A percentile compares a stretch with the other conserved stretches of the same genome.
Conservation (phyloP, 345 rosid genomes). For the Linum tenue region DNA sequence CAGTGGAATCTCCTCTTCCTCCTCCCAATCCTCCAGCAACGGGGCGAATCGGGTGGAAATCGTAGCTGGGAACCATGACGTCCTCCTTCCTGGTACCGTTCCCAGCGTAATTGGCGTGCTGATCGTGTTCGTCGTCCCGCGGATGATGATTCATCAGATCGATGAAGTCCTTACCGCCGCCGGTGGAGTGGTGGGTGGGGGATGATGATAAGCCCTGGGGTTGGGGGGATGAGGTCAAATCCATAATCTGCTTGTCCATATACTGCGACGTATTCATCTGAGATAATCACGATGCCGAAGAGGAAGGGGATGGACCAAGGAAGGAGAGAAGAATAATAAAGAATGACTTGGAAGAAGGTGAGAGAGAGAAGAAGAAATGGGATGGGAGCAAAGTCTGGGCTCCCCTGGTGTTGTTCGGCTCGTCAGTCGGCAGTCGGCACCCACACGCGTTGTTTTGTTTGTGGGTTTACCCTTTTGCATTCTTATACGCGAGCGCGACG, state of each 20-base stretch:
- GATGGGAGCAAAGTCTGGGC: background rate
- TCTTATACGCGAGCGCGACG: no score
- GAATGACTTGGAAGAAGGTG: background rate
- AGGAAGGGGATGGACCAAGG: no score
- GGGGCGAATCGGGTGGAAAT: slow-evolving; percentile 80
- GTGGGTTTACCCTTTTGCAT: no score
- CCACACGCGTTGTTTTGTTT: background rate
- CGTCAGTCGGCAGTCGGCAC: background rate
- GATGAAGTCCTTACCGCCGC: slow-evolving; percentile 27
- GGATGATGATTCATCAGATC: slow-evolving; percentile 47
- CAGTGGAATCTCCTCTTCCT: slow-evolving; percentile 9
- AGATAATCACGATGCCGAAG: background rate
- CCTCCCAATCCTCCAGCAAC: slow-evolving; percentile 24
- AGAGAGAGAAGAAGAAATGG: background rate
- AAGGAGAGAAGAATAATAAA: no score
- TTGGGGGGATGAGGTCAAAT: slow-evolving; percentile 34
- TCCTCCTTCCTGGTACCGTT: slow-evolving; percentile 50
- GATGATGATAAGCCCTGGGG: background rate
- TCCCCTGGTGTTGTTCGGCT: background rate
- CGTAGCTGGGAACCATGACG: slow-evolving; percentile 65
- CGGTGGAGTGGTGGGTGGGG: background rate
- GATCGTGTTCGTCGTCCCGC: slow-evolving; percentile 22
- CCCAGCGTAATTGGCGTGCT: slow-evolving; percentile 7
- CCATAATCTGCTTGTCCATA: slow-evolving; percentile 83
- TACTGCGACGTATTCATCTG: slow-evolving; percentile 53